Evolutionary conservation across 768 basidiomycete genomes (phyloP).

Genomic region (Dentipellis sp.): DNA sequence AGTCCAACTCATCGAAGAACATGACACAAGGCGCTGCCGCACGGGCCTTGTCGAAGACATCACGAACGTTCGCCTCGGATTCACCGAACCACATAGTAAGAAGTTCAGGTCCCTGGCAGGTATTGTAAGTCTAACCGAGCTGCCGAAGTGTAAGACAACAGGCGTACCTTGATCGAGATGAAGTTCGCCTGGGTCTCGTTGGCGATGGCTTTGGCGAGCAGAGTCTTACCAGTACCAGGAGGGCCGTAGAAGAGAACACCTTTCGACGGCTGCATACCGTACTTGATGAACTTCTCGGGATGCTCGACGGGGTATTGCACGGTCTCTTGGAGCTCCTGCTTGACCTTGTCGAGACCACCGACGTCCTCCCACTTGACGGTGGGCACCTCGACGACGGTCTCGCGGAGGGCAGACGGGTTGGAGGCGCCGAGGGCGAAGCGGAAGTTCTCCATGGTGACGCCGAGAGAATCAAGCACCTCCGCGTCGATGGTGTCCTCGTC

Average conservation of each 20-base stretch:
- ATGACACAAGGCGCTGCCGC: slow-evolving; percentile 99
- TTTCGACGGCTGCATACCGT: slow-evolving; percentile 99
- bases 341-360: slow-evolving; percentile 99
- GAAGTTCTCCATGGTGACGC: slow-evolving; percentile 99
- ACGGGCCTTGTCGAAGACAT: slow-evolving; percentile 99
- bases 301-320: slow-evolving; percentile 99
- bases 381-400: slow-evolving; percentile 98
- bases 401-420: slow-evolving; percentile 96
- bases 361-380: slow-evolving; percentile 99
- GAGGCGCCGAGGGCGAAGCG: slow-evolving; percentile 95
- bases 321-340: slow-evolving; percentile 97
- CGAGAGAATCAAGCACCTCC: slow-evolving; percentile 96
- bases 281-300: slow-evolving; percentile 99
- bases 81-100: slow-evolving; percentile 99
- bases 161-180: slow-evolving; percentile 86
- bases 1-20: slow-evolving; percentile 99
- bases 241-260: slow-evolving; percentile 99
- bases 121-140: neutral
- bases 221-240: slow-evolving; percentile 99
- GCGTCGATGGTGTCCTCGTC: slow-evolving; percentile 99
- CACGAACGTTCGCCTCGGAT: slow-evolving; percentile 98
- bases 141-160: neutral
- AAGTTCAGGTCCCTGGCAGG: slow-evolving; percentile 77
- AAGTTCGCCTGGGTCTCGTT: slow-evolving; percentile 99
- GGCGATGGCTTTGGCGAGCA: slow-evolving; percentile 97